Conservation (phyloP, 2,329 filamentous ascomycete genomes). For the Ascomycota sp. region DNA sequence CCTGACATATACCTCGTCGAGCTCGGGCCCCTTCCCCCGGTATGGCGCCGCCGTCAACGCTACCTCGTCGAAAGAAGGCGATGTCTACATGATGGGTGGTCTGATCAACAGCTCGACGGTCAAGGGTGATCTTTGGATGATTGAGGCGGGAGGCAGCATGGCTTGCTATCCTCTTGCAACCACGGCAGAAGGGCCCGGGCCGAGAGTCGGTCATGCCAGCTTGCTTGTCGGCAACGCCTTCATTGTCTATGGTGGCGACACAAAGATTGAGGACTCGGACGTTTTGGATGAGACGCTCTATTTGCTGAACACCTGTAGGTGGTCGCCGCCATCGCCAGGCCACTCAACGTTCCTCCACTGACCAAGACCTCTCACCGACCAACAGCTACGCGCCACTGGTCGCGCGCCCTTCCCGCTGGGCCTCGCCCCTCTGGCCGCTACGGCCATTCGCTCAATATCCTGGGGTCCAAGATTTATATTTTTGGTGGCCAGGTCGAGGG, state of each 20-base stretch:
- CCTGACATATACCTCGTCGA: conserved; percentile 61
- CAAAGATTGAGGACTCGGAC: conserved; percentile 85
- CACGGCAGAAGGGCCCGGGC: conserved; percentile 80
- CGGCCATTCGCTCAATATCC: conserved; percentile 84
- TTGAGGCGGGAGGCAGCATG: conserved; percentile 72
- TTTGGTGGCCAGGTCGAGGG: conserved; percentile 96
- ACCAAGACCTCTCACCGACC: conserved; percentile 3
- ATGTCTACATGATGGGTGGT: conserved; percentile 94
- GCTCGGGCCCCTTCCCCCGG: conserved; percentile 74
- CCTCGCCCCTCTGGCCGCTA: conserved; percentile 75
- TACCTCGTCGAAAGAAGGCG: conserved; percentile 80
- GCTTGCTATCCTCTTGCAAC: conserved; percentile 81
- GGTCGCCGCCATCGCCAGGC: background rate
- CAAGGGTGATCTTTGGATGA: conserved; percentile 93
- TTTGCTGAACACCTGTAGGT: conserved; percentile 86
- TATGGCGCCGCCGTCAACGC: conserved; percentile 95
- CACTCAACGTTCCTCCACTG: background rate
- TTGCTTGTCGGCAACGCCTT: conserved; percentile 93
- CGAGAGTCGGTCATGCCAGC: conserved; percentile 82
- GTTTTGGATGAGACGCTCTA: conserved; percentile 87
- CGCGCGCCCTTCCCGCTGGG: conserved; percentile 69
- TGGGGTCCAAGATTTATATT: conserved; percentile 91
- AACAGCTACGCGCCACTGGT: conserved; percentile 91
- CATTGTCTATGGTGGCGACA: conserved; percentile 96
- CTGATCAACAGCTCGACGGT: conserved; percentile 87